A percentile compares a stretch with the other conserved stretches of the same genome.
phyloP scores from a whole-genome alignment of 2,329 filamentous ascomycete genomes.

The Aureobasidium leucospermi region DNA sequence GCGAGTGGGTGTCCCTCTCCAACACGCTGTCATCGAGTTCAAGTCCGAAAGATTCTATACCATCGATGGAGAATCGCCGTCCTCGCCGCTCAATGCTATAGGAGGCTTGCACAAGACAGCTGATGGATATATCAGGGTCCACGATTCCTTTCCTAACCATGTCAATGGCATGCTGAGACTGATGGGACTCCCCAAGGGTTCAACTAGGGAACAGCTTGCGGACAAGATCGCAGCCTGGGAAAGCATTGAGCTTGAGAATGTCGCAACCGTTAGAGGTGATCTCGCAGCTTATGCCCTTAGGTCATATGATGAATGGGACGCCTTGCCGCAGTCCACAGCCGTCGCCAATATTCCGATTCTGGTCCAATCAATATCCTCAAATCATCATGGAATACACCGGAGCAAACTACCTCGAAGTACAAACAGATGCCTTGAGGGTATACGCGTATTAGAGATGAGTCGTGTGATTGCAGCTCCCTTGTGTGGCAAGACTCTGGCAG shows the following conservation, averaged over 20 bases:
- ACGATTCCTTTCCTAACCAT: not conserved
- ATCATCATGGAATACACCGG: not conserved
- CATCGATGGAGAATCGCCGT: not conserved
- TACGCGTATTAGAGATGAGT: constrained; percentile 17
- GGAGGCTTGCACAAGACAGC: not conserved
- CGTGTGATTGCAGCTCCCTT: constrained; percentile 26
- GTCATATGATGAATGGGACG: not conserved
- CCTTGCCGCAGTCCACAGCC: not conserved
- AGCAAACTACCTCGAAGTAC: not conserved
- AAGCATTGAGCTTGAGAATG: not conserved
- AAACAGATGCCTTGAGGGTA: not conserved
- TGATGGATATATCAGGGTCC: not conserved
- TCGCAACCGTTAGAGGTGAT: not conserved
- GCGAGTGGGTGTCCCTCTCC: not conserved
- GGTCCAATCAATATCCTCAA: not conserved
- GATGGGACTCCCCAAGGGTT: not conserved
- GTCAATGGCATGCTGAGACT: not conserved
- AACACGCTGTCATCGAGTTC: not conserved
- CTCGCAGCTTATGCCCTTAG: not conserved
- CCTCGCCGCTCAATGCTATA: not conserved
- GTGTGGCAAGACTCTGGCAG: constrained; percentile 24
- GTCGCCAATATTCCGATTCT: not conserved
- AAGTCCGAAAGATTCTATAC: not conserved
- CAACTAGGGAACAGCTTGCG: not conserved
- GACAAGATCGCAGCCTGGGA: not conserved